phyloP scores from a whole-genome alignment of 2,329 filamentous ascomycete species.

The Monilinia laxa region DNA sequence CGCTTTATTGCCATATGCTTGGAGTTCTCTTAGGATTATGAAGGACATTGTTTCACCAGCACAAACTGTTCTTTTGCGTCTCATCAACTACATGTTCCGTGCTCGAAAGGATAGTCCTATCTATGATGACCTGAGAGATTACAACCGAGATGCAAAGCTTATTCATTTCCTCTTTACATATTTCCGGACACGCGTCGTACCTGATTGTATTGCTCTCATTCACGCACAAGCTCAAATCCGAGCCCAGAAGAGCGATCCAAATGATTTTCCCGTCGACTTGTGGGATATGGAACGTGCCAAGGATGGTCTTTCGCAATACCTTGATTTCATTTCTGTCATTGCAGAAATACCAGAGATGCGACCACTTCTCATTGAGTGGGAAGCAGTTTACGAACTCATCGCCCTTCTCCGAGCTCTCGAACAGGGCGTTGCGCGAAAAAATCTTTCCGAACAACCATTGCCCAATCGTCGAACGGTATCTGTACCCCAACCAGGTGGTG shows the following conservation, averaged over 20 bases:
- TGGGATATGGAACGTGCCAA: slow-evolving; percentile 99
- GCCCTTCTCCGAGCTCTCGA: slow-evolving; percentile 85
- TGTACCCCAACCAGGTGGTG: slow-evolving; percentile 17
- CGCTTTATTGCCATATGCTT: slow-evolving; percentile 85
- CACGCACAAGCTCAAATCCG: slow-evolving; percentile 90
- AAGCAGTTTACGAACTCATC: slow-evolving; percentile 84
- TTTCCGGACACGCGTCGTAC: slow-evolving; percentile 88
- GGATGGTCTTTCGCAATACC: slow-evolving; percentile 89
- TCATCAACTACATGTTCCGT: slow-evolving; percentile 87
- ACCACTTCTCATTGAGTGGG: slow-evolving; percentile 84
- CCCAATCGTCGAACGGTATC: slow-evolving; percentile 41
- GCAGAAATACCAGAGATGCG: slow-evolving; percentile 84
- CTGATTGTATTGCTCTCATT: slow-evolving; percentile 91
- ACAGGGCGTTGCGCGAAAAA: slow-evolving; percentile 80
- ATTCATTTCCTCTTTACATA: slow-evolving; percentile 91
- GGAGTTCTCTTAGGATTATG: slow-evolving; percentile 84
- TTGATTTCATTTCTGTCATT: slow-evolving; percentile 89
- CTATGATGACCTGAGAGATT: slow-evolving; percentile 53
- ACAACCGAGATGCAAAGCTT: slow-evolving; percentile 57
- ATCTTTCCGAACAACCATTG: slow-evolving; percentile 53
- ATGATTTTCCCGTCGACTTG: slow-evolving; percentile 89
- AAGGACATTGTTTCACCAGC: slow-evolving; percentile 97
- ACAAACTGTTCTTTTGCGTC: slow-evolving; percentile 87
- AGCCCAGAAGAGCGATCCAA: slow-evolving; percentile 68
- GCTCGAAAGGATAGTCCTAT: slow-evolving; percentile 47